Evolutionary conservation across 768 basidiomycete species (phyloP).

Genomic region (Coprinellus aureogranulatus): DNA sequence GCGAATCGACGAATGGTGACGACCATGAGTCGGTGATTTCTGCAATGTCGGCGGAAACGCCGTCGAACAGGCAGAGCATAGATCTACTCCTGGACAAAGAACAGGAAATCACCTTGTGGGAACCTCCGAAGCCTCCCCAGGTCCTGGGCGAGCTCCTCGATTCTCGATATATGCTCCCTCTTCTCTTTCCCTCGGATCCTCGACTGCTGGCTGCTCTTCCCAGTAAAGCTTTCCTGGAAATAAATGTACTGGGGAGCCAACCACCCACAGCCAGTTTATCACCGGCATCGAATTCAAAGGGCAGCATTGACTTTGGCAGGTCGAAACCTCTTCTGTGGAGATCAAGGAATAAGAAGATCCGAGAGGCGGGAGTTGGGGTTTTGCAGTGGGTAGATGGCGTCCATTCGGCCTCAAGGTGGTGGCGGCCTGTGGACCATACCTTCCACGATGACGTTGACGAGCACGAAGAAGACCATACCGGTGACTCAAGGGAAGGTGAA

Average conservation of each 20-base stretch:
- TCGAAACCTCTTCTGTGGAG: conserved; percentile 54
- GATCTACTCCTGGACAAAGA: conserved; percentile 78
- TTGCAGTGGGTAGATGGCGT: conserved; percentile 73
- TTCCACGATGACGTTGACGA: conserved; percentile 45
- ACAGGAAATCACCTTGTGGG: conserved; percentile 68
- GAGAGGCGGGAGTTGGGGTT: conserved; percentile 57
- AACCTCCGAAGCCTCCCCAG: conserved; percentile 73
- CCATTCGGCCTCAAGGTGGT: conserved; percentile 61
- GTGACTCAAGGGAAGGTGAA: conserved; percentile 35
- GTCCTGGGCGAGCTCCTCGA: conserved; percentile 89
- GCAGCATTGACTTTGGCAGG: conserved; percentile 16
- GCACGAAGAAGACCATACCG: conserved; percentile 36
- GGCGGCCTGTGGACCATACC: conserved; percentile 38
- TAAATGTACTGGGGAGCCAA: conserved; percentile 20
- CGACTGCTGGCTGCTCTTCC: conserved; percentile 73
- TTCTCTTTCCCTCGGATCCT: conserved; percentile 79
- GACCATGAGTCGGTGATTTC: conserved; percentile 34
- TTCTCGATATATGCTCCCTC: conserved; percentile 88
- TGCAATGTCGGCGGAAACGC: conserved; percentile 32
- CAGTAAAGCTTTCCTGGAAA: conserved; percentile 36
- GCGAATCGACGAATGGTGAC: conserved; percentile 37
- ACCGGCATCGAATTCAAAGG: conserved; percentile 8
- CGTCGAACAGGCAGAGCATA: conserved; percentile 52
- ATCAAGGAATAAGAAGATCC: conserved; percentile 55
- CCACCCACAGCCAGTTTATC: conserved; percentile 2